A percentile compares a stretch with the other conserved stretches of the same genome.
These are phyloP conservation scores for Teunomyces funiuensis DNA, from an alignment of 805 yeast species.

Conservation along the genomic window DNA sequence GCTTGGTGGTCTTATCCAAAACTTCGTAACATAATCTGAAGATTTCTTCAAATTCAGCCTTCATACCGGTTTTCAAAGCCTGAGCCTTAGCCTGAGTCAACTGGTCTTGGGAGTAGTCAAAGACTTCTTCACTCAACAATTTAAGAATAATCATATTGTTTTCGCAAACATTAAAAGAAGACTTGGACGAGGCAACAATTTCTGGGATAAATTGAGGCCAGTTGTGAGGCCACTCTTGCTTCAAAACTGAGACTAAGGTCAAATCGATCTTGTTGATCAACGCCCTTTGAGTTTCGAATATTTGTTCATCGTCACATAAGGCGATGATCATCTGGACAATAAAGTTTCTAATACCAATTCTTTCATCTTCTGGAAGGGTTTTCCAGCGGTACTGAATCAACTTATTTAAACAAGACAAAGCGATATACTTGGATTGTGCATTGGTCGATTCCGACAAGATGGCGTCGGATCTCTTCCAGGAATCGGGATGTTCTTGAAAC, in stretches of 20 bases:
- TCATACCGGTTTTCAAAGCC: conserved; percentile 77
- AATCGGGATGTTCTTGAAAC: conserved; percentile 91
- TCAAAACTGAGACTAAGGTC: conserved; percentile 88
- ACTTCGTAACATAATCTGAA: conserved; percentile 93
- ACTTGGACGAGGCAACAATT: conserved; percentile 77
- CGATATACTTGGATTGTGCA: conserved; percentile 90
- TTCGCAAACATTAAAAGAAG: conserved; percentile 92
- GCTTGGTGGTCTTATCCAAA: conserved; percentile 81
- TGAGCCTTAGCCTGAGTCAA: conserved; percentile 95
- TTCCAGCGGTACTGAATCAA: conserved; percentile 93
- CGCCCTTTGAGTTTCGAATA: conserved; percentile 71
- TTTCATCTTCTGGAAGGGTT: conserved; percentile 81
- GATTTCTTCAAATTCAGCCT: conserved; percentile 88
- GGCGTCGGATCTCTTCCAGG: conserved; percentile 93
- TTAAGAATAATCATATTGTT: conserved; percentile 93
- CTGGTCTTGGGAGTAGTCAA: conserved; percentile 92
- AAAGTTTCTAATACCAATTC: conserved; percentile 90
- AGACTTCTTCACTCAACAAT: conserved; percentile 90
- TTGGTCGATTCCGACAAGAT: conserved; percentile 76
- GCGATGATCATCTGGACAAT: conserved; percentile 91
- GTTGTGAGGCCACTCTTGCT: conserved; percentile 98
- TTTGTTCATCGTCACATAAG: conserved; percentile 79
- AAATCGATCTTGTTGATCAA: conserved; percentile 90
- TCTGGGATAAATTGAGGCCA: conserved; percentile 98
- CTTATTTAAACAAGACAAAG: conserved; percentile 84